Percentiles rank a stretch among this genome's conserved stretches.
Evolutionary conservation across 208 protist species (phyloP).

Genomic region (Acanthamoeba lenticulata): DNA sequence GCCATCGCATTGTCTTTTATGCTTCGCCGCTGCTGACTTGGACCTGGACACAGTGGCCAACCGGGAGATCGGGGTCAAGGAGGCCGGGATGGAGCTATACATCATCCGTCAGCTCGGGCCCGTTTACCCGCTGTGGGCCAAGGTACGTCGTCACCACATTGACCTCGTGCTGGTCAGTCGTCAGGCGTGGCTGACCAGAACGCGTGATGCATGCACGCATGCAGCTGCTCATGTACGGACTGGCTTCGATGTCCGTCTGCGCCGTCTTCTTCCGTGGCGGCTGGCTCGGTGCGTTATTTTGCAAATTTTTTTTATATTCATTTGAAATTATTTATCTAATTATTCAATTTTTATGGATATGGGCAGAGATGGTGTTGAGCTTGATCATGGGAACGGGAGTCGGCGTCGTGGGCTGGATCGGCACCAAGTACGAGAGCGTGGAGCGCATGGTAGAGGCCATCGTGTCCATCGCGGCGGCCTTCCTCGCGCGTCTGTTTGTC

Average conservation of each 20-base stretch:
- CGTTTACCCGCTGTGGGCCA: not conserved
- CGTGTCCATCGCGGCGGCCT: not conserved
- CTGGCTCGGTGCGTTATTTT: not conserved
- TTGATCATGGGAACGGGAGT: not conserved
- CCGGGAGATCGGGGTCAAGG: not conserved
- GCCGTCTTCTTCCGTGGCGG: conserved; percentile 1
- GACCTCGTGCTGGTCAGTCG: too few relatives aligned
- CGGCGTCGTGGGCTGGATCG: not conserved
- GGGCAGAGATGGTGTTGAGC: not conserved
- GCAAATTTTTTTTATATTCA: too few relatives aligned
- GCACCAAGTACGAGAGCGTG: not conserved
- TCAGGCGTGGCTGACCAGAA: too few relatives aligned
- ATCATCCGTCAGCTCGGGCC: not conserved
- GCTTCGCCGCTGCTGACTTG: too few relatives aligned
- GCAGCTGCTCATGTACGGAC: not conserved
- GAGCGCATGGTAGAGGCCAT: not conserved
- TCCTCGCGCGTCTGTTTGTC: conserved; percentile 36
- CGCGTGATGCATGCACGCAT: not conserved
- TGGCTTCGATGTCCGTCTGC: not conserved
- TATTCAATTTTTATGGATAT: not conserved
- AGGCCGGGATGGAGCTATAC: not conserved
- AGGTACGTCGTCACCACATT: not conserved
- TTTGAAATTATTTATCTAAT: too few relatives aligned
- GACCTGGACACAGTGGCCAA: too few relatives aligned
- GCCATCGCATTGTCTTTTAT: not conserved